Base-by-base conservation (phyloP, 805 yeast genomes). In the Tetrapisispora fleetii region DNA sequence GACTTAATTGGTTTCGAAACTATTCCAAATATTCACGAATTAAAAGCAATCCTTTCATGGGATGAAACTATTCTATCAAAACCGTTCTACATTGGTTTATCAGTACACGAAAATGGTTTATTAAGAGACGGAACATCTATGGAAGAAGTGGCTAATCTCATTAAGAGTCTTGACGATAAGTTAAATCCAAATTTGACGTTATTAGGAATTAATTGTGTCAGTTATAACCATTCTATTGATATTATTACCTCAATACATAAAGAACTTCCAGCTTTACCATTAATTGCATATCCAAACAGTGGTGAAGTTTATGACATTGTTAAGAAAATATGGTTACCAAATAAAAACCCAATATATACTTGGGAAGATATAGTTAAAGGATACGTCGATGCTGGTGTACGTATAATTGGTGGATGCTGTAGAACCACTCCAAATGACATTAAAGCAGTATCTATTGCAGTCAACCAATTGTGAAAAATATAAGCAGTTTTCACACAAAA, bases 401-500 rank as follows among this genome's bases (percentile, higher is more conserved):
- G 73, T 37, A 71, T 83, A 9, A 68, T 85, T 46, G 93, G 93
- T 11, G 91, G 90, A 2, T 85, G 91, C 63, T 85, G 91, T 52
- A 71, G 87, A 54, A 81, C 87, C 1, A 72, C 78, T 0, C 88
- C 89, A 0, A 55, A 59, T 1, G 79, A 63, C 43, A 62, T 62
- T 37, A 48, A 50, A 37, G 49, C 54, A 42, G 54, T 63, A 8
- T 39, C 54, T 4, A 46, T 33, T 4, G 59, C 64, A 4, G 54
- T 56, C 1, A 32, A 50, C 3, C 28, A 32, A 18, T 19, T 13
- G n/a, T 18, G 37, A 2, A 28, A 41, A 13, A 18, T 30, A 41
- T 41, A 30, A 17, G n/a, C 19, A 36, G 11, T 13, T 36, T 9
- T 36, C 10, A 36, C 7, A 10, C 4, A 36, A 21, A 3, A 10